Evolutionary conservation across 768 basidiomycete species (phyloP).

Genomic region (Pulveroboletus sp.): DNA sequence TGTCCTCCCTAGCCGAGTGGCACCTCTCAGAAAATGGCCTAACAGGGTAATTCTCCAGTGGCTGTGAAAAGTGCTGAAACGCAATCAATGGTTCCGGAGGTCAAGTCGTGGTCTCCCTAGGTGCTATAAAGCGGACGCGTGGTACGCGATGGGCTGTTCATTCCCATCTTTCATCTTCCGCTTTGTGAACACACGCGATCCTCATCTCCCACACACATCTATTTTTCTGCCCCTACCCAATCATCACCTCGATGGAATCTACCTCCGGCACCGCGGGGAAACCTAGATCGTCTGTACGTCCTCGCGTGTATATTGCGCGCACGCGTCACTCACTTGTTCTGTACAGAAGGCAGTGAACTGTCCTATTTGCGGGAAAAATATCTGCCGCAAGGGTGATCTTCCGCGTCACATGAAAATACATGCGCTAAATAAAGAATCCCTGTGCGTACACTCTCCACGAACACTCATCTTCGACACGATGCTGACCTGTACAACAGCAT

Average conservation of each 20-base stretch:
- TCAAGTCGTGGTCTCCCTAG: slow-evolving; percentile 13
- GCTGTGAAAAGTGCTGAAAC: slow-evolving; percentile 16
- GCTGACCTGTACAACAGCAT: slow-evolving; percentile 19
- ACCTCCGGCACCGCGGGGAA: neutral
- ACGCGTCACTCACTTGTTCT: neutral
- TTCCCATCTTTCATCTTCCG: neutral
- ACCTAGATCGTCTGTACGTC: neutral
- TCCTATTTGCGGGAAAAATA: slow-evolving; percentile 5
- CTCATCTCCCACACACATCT: neutral
- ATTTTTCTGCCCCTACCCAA: neutral
- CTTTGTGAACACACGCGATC: neutral
- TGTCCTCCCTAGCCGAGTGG: slow-evolving; percentile 26
- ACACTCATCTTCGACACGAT: neutral
- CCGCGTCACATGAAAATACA: slow-evolving; percentile 28
- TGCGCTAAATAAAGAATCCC: slow-evolving; percentile 14
- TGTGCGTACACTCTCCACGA: slow-evolving; percentile 15
- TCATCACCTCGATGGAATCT: too few species aligned
- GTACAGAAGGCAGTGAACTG: slow-evolving; percentile 14
- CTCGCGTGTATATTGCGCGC: neutral
- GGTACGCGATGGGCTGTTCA: slow-evolving; percentile 1
- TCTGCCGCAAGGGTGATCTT: slow-evolving; percentile 28
- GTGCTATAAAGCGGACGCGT: slow-evolving; percentile 21
- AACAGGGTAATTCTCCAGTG: slow-evolving; percentile 19
- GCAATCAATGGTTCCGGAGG: slow-evolving; percentile 24
- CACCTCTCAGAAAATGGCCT: slow-evolving; percentile 14